phyloP scores from a whole-genome alignment of 2,329 filamentous ascomycete species.

The Neonectria hederae region DNA sequence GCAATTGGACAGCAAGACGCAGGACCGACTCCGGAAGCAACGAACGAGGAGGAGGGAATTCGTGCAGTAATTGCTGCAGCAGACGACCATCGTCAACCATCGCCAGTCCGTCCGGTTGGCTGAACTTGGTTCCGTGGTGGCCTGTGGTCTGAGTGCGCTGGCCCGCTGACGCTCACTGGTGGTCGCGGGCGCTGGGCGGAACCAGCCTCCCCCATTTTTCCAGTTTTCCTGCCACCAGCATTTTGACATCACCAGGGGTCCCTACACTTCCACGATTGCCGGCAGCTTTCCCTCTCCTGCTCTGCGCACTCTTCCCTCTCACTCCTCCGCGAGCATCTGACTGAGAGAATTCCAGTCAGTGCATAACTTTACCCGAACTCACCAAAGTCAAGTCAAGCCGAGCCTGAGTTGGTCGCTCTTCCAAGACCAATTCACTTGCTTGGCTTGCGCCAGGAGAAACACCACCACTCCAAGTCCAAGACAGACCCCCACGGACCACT shows the following conservation, averaged over 20 bases:
- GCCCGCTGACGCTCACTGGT: constrained; percentile 32
- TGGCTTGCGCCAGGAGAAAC: constrained; percentile 22
- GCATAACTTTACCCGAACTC: background rate
- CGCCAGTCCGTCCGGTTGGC: constrained; percentile 10
- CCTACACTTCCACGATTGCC: constrained; percentile 26
- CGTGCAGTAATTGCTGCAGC: constrained; percentile 1
- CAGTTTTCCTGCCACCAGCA: constrained; percentile 43
- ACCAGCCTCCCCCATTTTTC: constrained; percentile 35
- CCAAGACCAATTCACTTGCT: constrained; percentile 21
- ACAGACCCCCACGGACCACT: constrained; percentile 32
- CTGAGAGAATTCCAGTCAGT: constrained; percentile 19
- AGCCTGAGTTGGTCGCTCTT: constrained; percentile 17
- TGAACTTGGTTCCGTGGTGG: background rate
- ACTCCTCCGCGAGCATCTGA: background rate
- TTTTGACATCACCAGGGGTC: constrained; percentile 45
- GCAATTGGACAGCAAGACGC: background rate
- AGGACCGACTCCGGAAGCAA: background rate
- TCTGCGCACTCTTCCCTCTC: background rate
- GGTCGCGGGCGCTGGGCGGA: constrained; percentile 33
- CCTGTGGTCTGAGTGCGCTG: constrained; percentile 16
- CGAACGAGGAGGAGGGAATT: constrained; percentile 14
- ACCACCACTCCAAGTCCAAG: constrained; percentile 24
- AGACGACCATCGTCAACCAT: background rate
- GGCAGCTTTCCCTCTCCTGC: constrained; percentile 16
- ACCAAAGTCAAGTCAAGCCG: constrained; percentile 7